Conservation (phyloP, 1,284 basidiomycete genomes). For the Rugiboletus extremiorientalis region DNA sequence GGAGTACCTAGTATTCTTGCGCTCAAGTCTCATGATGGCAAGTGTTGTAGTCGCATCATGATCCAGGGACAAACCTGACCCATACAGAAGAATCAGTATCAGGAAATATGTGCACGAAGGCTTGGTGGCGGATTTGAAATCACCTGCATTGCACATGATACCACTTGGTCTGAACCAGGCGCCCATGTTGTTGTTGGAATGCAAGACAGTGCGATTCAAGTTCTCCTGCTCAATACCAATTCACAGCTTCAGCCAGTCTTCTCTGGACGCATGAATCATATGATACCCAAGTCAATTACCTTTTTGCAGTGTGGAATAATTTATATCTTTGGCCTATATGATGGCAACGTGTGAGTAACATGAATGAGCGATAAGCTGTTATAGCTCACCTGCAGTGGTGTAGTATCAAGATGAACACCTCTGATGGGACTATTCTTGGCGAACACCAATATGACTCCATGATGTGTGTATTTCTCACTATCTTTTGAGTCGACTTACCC, state of each 20-base stretch:
- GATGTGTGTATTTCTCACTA: slow-evolving; percentile 4
- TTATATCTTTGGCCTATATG: slow-evolving; percentile 9
- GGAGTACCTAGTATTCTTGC: slow-evolving; percentile 6
- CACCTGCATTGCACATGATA: neutral
- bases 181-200: slow-evolving; percentile 3
- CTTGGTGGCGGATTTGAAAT: slow-evolving; percentile 14
- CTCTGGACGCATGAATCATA: neutral
- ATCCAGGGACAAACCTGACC: neutral
- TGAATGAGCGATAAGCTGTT: neutral
- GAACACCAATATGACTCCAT: slow-evolving; percentile 9
- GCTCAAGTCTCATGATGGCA: neutral
- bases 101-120: slow-evolving; percentile 7
- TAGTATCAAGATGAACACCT: slow-evolving; percentile 10
- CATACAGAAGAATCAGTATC: neutral
- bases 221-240: slow-evolving; percentile 9
- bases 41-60: neutral
- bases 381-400: neutral
- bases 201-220: slow-evolving; percentile 1
- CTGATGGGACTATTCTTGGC: neutral
- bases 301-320: neutral
- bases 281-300: slow-evolving; percentile 5
- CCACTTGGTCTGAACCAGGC: neutral
- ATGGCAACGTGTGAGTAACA: slow-evolving; percentile 13
- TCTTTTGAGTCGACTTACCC: neutral
- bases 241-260: slow-evolving; percentile 12